Base-by-base conservation (phyloP, 2,329 filamentous ascomycete species). In the Aspergillus uvarum region DNA sequence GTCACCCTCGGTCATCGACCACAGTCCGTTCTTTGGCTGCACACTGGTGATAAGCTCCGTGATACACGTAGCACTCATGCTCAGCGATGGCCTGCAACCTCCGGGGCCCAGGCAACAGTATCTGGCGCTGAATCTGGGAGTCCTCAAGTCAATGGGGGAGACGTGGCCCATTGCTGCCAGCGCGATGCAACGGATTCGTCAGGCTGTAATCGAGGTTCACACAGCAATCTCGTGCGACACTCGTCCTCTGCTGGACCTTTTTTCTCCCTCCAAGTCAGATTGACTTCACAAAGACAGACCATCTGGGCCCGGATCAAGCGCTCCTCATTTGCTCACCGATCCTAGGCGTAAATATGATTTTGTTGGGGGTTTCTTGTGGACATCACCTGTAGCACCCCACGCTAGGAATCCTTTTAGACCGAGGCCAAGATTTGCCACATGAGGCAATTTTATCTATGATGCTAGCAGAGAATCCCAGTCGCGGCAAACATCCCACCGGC, bases 1-100 rank as follows among this genome's bases (percentile, higher is more conserved):
- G 31, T 53, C 56, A 1, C 56, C 59, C 5, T 44, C 31, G 1
- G 52, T 59, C 5, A 11, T 35, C 24, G 29, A 32, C n/a, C 56
- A 59, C 44, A 61, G 24, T 21, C 59, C 56, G 1, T 61, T 61
- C n/a, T 55, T 59, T n/a, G 56, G 24, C 14, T 61, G 56, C 38
- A 52, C 56, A 2, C 31, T 61, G 16, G 51, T 56, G 3, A n/a
- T 61, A 6, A 59, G 56, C 19, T 61, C 59, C 19, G 38, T 61
- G 10, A 55, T 59, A 21, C 59, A 61, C 16, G 14, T 61, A 7
- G 59, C 59, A 10, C 21, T 59, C 4, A 26, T 56, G 26, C 32
- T 48, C 4, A 51, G 21, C 26, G 51, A 61, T 7, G 21, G 32
- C 3, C 26, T 47, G 4, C 21, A 31, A 14, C 14, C 38, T 0